Conservation (phyloP, 805 yeast genomes). For the Candida multigemmis region DNA sequence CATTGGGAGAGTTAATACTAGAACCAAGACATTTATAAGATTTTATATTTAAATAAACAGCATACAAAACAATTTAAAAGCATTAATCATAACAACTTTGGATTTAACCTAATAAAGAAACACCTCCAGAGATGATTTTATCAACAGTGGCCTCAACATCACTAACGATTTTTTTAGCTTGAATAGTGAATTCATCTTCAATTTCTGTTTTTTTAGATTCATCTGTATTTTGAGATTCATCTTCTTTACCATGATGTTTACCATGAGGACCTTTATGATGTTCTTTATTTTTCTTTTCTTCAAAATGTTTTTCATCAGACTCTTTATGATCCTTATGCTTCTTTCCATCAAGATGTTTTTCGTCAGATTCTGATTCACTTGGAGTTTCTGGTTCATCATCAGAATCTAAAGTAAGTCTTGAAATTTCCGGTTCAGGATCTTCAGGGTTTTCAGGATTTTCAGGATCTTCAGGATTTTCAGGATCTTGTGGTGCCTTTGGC, state of each 20-base stretch:
- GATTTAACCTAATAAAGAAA: too few species aligned
- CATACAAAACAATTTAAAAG: constrained; percentile 1
- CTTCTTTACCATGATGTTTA: not conserved
- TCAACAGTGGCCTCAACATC: too few species aligned
- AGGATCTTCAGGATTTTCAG: not conserved
- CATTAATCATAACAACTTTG: not conserved
- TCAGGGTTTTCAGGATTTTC: not conserved
- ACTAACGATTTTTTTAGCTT: not conserved
- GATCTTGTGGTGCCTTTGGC: not conserved
- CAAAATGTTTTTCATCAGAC: not conserved
- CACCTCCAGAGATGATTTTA: too few species aligned
- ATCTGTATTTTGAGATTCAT: not conserved
- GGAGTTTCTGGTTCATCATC: not conserved
- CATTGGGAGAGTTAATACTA: constrained; percentile 52
- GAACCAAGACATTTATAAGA: constrained; percentile 38
- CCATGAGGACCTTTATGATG: not conserved
- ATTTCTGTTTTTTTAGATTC: not conserved
- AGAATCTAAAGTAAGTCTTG: not conserved
- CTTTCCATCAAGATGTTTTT: too few species aligned
- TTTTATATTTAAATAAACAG: not conserved
- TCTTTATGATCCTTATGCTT: too few species aligned
- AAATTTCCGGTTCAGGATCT: not conserved
- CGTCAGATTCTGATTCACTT: not conserved
- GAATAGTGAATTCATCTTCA: not conserved
- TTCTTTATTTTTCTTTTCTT: not conserved